Base-by-base conservation (phyloP, 148 eudicot species). In the Cornus controversa region DNA sequence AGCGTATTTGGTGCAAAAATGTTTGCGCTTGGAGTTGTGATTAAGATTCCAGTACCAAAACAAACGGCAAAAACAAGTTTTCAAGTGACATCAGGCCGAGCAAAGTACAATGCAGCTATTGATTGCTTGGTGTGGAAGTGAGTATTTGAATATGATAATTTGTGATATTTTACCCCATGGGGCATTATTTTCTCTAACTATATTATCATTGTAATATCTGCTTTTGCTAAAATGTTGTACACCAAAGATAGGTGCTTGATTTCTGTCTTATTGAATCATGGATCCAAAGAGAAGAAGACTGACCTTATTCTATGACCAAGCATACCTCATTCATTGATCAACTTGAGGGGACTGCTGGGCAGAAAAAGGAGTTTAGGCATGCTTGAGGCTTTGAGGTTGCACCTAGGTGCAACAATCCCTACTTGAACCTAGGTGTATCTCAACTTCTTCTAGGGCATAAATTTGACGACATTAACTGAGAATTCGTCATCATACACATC, bases 61-160 rank as follows among this genome's bases (percentile, higher is more conserved):
- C 98, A 96, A 90, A 96, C 99, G 60, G 99, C 99, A 53, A 96
- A 96, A 83, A 96, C 99, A 74, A 96, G 84, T 77, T 89, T 96
- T 82, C 99, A 96, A 85, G 99, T 96, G 91, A 96, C 99, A 36
- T 93, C 99, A 47, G 99, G 99, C 58, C 81, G 80, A 81, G 99
- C 99, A 31, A 96, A 96, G 84, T 96, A 96, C 80, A 96, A 94
- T 83, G 95, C 99, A 23, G 83, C 98, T 31, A 89, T 93, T 53
- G 99, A 93, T 84, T 88, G 95, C 83, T 90, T 96, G 88, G 97
- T 96, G 66, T 96, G 99, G 99, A 96, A 96, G 99, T 96, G 85
- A 96, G 99, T 93, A 77, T 64, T 36, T 63, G 22, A 60, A 23
- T n/a, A 60, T n/a, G 9, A 22, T n/a, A 60, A 60, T 60, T 50